phyloP scores from a whole-genome alignment of 257 asterid species.

The Salvia miltiorrhiza region DNA sequence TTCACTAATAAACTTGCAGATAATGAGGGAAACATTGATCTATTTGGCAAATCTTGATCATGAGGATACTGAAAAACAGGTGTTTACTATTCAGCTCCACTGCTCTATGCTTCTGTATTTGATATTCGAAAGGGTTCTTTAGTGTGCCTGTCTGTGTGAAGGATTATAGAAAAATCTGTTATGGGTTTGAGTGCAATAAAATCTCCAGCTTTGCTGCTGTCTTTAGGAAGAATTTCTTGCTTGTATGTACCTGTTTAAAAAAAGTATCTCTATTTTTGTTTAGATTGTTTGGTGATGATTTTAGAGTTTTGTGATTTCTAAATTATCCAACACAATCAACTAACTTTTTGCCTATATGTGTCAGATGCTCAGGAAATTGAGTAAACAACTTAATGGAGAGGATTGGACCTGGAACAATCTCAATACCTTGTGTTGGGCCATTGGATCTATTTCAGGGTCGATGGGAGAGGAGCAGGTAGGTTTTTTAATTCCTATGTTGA shows the following conservation, averaged over 20 bases:
- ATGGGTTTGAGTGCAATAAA: neutral
- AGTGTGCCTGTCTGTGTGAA: neutral
- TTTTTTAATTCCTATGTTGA: neutral
- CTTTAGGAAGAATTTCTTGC: neutral
- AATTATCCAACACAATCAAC: neutral
- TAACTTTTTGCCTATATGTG: neutral
- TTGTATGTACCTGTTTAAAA: neutral
- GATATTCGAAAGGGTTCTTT: neutral
- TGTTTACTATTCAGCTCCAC: constrained; percentile 12
- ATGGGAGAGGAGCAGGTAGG: constrained; percentile 96
- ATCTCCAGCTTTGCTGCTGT: neutral
- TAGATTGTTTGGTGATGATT: neutral
- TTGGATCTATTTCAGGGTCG: constrained; percentile 98
- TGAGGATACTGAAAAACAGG: constrained; percentile 98
- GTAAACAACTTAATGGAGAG: constrained; percentile 82
- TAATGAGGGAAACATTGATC: constrained; percentile 97
- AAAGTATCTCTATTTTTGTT: neutral
- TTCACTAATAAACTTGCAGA: constrained; percentile 46
- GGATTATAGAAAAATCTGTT: neutral
- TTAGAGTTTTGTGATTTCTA: neutral
- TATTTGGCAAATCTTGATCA: constrained; percentile 98
- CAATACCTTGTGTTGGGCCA: constrained; percentile 97
- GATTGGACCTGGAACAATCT: constrained; percentile 99
- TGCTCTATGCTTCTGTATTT: neutral
- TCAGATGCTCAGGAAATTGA: constrained; percentile 87